A percentile compares a stretch with the other conserved stretches of the same genome.
Conservation (phyloP, 257 asterid species). For the Anisodus acutangulus region DNA sequence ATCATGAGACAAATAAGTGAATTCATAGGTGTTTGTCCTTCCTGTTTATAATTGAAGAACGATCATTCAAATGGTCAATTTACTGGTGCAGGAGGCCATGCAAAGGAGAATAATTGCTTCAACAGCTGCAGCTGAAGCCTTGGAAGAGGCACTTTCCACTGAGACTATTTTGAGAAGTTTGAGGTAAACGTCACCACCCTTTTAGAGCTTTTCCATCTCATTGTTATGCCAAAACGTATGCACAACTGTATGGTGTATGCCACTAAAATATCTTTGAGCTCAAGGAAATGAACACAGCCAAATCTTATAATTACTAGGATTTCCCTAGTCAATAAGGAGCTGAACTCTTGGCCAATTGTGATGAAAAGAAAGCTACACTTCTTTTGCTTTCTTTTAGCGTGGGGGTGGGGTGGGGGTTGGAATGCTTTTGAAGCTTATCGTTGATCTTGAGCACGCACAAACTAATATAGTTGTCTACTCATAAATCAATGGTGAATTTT, state of each 20-base stretch:
- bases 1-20: background rate
- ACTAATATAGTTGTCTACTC: background rate
- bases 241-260: background rate
- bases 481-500: background rate
- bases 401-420: too few relatives aligned
- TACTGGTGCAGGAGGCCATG: conserved; percentile 75
- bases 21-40: background rate
- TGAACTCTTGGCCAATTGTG: background rate
- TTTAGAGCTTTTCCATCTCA: background rate
- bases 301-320: background rate
- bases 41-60: background rate
- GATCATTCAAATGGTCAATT: background rate
- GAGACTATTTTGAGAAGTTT: conserved; percentile 82
- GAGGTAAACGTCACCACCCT: conserved; percentile 53
- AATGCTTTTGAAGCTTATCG: background rate
- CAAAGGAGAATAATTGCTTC: conserved; percentile 86
- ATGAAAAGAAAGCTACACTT: background rate
- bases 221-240: background rate
- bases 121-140: conserved; percentile 93
- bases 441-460: background rate
- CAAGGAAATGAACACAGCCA: background rate
- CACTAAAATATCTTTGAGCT: background rate
- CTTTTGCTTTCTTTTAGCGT: background rate
- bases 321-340: background rate
- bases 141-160: conserved; percentile 90